These are phyloP conservation scores for Corymbia maculata DNA, from an alignment of 345 rosid genomes.

Conservation along the genomic window DNA sequence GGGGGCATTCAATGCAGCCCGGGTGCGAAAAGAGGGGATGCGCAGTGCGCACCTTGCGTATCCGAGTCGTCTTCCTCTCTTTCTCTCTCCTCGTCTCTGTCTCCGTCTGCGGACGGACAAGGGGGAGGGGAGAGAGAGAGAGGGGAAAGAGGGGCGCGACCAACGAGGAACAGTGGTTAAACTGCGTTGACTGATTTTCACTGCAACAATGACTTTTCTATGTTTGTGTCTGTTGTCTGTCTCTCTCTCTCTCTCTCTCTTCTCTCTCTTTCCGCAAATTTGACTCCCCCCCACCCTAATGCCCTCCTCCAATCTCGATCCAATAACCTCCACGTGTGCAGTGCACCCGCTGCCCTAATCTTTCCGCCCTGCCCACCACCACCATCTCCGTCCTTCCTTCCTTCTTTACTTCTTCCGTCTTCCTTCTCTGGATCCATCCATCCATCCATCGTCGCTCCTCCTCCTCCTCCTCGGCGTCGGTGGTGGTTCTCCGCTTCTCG, in stretches of 20 bases:
- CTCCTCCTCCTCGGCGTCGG: neutral
- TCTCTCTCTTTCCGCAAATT: neutral
- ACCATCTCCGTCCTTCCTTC: neutral
- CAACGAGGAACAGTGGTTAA: neutral
- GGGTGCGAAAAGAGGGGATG: neutral
- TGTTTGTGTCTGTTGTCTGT: neutral
- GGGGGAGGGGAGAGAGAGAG: neutral
- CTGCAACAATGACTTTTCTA: neutral
- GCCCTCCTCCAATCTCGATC: neutral
- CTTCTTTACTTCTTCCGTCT: neutral
- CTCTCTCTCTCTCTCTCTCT: neutral
- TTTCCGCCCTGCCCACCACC: neutral
- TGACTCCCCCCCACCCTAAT: neutral
- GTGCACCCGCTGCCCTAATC: neutral
- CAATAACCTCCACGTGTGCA: neutral
- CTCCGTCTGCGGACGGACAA: neutral
- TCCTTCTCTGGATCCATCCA: neutral
- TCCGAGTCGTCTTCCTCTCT: neutral
- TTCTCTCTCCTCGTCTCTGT: neutral
- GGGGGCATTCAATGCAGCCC: neutral
- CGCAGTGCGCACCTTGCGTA: conserved; percentile 13
- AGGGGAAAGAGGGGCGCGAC: too few species aligned
- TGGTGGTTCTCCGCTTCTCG: neutral
- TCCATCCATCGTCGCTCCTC: neutral
- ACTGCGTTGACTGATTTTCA: conserved; percentile 17